Evolutionary conservation across 1,284 basidiomycete genomes (phyloP).

Genomic region (Cerrena zonata): DNA sequence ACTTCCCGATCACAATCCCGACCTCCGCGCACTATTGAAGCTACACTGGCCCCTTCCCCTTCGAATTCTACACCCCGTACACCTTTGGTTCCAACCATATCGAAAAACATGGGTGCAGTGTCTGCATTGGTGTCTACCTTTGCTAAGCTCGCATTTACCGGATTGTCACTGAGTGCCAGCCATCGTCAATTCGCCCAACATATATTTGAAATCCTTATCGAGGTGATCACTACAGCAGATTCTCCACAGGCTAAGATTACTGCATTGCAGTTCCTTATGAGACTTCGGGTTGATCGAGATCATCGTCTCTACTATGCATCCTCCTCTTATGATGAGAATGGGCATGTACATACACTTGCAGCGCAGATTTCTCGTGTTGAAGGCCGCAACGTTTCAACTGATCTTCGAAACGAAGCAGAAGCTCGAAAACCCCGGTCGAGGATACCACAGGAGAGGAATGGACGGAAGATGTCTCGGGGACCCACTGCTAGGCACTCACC

Average conservation of each 20-base stretch:
- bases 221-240: constrained; percentile 38
- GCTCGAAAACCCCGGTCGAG: constrained; percentile 46
- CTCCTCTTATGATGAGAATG: constrained; percentile 47
- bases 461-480: constrained; percentile 54
- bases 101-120: constrained; percentile 44
- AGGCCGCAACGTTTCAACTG: constrained; percentile 9
- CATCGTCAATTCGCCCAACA: constrained; percentile 47
- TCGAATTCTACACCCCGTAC: constrained; percentile 34
- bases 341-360: constrained; percentile 47
- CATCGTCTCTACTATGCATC: constrained; percentile 77
- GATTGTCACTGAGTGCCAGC: constrained; percentile 40
- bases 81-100: neutral
- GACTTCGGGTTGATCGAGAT: constrained; percentile 85
- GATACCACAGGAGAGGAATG: constrained; percentile 48
- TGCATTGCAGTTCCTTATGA: constrained; percentile 83
- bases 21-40: constrained; percentile 20
- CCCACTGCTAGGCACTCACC: constrained; percentile 42
- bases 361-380: constrained; percentile 47
- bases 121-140: constrained; percentile 64
- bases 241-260: constrained; percentile 65
- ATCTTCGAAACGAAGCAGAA: constrained; percentile 32
- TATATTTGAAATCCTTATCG: constrained; percentile 47
- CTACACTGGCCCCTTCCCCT: neutral
- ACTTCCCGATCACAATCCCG: constrained; percentile 54
- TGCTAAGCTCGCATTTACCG: constrained; percentile 64